These are phyloP conservation scores for Furcasterigmium sp. DNA, from an alignment of 2,329 filamentous ascomycete species.

Conservation along the genomic window DNA sequence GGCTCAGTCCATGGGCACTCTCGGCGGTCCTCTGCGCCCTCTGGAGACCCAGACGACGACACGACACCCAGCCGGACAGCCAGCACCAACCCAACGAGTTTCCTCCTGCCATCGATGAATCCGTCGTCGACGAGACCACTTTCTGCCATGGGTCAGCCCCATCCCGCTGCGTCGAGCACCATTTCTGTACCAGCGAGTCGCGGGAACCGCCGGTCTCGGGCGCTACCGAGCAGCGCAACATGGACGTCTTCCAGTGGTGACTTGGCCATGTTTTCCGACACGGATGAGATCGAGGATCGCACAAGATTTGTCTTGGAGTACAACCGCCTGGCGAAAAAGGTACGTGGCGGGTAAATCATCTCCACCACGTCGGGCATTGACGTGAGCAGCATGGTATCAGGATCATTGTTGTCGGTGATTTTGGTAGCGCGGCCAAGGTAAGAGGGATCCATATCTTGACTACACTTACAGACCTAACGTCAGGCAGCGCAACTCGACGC, in stretches of 20 bases:
- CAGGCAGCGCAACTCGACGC: conserved; percentile 2
- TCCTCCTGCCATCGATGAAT: conserved; percentile 1
- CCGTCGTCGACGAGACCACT: neutral
- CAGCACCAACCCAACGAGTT: conserved; percentile 10
- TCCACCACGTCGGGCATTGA: conserved; percentile 1
- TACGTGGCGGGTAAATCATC: conserved; percentile 20
- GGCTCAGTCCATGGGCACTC: neutral
- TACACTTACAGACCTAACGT: neutral
- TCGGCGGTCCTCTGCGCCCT: conserved; percentile 11
- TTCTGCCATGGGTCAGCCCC: neutral
- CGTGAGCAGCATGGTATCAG: conserved; percentile 47
- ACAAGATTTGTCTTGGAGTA: conserved; percentile 49
- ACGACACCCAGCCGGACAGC: conserved; percentile 5
- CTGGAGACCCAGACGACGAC: conserved; percentile 14
- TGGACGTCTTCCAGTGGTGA: conserved; percentile 55
- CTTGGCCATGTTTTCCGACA: conserved; percentile 38
- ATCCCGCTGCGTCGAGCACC: conserved; percentile 8
- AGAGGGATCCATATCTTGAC: neutral
- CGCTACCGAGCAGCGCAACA: conserved; percentile 41
- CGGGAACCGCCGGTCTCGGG: conserved; percentile 11
- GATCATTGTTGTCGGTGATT: conserved; percentile 28
- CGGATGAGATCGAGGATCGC: conserved; percentile 44
- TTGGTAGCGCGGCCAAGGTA: conserved; percentile 13
- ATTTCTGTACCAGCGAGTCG: conserved; percentile 11
- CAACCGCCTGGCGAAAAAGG: conserved; percentile 55